Percentiles rank a stretch among this genome's conserved stretches.
Evolutionary conservation across 225 moss, liverwort and hornwort species (phyloP).

Genomic region (Neckera pumila): DNA sequence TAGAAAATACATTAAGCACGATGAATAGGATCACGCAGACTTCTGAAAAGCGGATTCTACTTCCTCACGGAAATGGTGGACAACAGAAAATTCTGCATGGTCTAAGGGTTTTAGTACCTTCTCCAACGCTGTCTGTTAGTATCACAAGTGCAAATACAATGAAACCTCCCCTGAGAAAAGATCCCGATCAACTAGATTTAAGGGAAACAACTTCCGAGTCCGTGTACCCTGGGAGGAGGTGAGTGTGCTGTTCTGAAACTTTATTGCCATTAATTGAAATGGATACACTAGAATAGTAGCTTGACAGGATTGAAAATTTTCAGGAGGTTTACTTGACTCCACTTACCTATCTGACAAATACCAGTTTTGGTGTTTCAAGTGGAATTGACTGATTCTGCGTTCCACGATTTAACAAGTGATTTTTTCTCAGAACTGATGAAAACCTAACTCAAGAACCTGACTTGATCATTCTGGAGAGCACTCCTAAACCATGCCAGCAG

Average conservation of each 20-base stretch:
- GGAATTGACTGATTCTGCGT: not conserved
- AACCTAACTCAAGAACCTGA: constrained; percentile 1
- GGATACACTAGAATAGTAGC: not conserved
- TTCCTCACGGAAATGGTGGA: not conserved
- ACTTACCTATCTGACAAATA: not conserved
- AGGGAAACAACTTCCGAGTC: not conserved
- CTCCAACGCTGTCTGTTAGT: not conserved
- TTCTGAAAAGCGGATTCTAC: not conserved
- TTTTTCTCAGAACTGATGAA: constrained; percentile 1
- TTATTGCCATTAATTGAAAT: not conserved
- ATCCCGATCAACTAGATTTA: not conserved
- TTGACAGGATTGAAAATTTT: not conserved
- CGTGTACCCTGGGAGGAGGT: constrained; percentile 8
- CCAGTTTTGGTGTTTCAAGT: not conserved
- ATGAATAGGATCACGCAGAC: not conserved
- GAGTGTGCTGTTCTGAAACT: not conserved
- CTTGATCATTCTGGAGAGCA: not conserved
- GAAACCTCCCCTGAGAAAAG: not conserved
- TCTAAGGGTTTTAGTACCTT: not conserved
- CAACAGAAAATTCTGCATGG: not conserved
- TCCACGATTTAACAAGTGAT: not conserved
- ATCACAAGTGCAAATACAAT: not conserved
- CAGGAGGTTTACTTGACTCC: not conserved
- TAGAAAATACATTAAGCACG: not conserved
- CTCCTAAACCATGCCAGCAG: not conserved